Percentiles rank a stretch among this genome's conserved stretches.
phyloP scores from a whole-genome alignment of 1,139 yeast genomes.

The Saccharomycopsis crataegensis region DNA sequence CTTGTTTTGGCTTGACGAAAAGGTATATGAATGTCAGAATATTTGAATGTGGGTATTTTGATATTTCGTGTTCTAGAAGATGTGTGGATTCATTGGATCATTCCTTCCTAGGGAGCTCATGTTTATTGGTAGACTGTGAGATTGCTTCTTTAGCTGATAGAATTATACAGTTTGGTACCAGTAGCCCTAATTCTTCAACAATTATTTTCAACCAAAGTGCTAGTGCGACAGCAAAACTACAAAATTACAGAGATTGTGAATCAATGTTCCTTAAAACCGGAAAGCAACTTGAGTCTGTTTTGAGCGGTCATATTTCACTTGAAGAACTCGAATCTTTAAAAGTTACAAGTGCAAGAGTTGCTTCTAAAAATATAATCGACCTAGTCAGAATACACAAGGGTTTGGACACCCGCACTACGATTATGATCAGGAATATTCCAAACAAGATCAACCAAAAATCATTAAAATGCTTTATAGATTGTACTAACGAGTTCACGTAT shows the following conservation, averaged over 20 bases:
- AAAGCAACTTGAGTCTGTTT: neutral
- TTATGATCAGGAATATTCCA: conserved; percentile 47
- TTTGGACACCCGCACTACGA: conserved; percentile 37
- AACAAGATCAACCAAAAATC: conserved; percentile 39
- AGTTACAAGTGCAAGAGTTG: neutral
- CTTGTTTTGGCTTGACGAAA: neutral
- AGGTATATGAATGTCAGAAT: neutral
- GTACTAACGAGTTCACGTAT: conserved; percentile 40
- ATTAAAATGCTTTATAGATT: conserved; percentile 38
- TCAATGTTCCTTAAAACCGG: neutral
- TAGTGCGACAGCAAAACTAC: too few relatives aligned
- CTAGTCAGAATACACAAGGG: conserved; percentile 33
- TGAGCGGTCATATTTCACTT: neutral
- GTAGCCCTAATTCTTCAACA: too few relatives aligned
- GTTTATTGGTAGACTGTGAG: too few relatives aligned
- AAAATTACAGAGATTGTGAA: too few relatives aligned
- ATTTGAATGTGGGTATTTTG: neutral
- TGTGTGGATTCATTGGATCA: neutral
- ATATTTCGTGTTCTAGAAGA: neutral
- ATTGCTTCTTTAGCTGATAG: too few relatives aligned
- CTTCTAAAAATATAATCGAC: conserved; percentile 28
- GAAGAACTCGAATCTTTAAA: neutral
- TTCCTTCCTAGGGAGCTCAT: neutral
- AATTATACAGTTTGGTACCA: too few relatives aligned
- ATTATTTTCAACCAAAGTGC: too few relatives aligned